Evolutionary conservation across 345 rosid genomes (phyloP).

Genomic region (Rhizophora apiculata): DNA sequence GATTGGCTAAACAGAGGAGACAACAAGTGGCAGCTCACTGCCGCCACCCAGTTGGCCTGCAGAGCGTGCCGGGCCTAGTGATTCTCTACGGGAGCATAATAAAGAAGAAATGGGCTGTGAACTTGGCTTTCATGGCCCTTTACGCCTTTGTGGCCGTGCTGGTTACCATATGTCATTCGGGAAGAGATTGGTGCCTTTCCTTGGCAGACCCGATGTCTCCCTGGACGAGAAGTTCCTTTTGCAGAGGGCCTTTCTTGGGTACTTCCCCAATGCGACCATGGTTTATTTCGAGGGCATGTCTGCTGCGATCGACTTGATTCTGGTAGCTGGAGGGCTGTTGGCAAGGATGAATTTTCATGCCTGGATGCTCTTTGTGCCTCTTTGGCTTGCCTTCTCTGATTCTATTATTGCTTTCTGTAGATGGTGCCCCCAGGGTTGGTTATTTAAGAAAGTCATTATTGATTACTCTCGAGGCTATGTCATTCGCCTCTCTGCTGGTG

Average conservation of each 20-base stretch:
- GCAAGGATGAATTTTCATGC: slow-evolving; percentile 71
- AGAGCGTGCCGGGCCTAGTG: slow-evolving; percentile 65
- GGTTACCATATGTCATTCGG: slow-evolving; percentile 52
- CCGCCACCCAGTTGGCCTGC: slow-evolving; percentile 58
- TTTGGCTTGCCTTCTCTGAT: slow-evolving; percentile 66
- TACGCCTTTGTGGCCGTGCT: slow-evolving; percentile 63
- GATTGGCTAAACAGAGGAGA: slow-evolving; percentile 64
- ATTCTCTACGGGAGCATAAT: slow-evolving; percentile 67
- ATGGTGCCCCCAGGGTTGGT: slow-evolving; percentile 54
- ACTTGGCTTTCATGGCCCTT: slow-evolving; percentile 76
- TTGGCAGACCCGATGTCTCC: slow-evolving; percentile 42
- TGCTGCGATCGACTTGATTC: slow-evolving; percentile 59
- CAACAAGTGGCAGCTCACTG: slow-evolving; percentile 72
- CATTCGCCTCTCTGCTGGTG: slow-evolving; percentile 61
- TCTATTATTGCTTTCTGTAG: slow-evolving; percentile 53
- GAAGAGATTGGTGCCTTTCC: slow-evolving; percentile 30
- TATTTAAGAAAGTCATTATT: slow-evolving; percentile 43
- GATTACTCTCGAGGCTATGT: slow-evolving; percentile 67
- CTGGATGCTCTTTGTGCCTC: slow-evolving; percentile 69
- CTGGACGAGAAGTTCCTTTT: slow-evolving; percentile 42
- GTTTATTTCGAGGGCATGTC: slow-evolving; percentile 59
- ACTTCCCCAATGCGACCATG: slow-evolving; percentile 60
- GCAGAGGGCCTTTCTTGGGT: slow-evolving; percentile 3
- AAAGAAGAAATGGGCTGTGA: slow-evolving; percentile 75
- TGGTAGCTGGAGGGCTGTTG: slow-evolving; percentile 56